These are phyloP conservation scores for Solanum hybrid DNA, from an alignment of 305 asterid genomes.

Conservation along the genomic window DNA sequence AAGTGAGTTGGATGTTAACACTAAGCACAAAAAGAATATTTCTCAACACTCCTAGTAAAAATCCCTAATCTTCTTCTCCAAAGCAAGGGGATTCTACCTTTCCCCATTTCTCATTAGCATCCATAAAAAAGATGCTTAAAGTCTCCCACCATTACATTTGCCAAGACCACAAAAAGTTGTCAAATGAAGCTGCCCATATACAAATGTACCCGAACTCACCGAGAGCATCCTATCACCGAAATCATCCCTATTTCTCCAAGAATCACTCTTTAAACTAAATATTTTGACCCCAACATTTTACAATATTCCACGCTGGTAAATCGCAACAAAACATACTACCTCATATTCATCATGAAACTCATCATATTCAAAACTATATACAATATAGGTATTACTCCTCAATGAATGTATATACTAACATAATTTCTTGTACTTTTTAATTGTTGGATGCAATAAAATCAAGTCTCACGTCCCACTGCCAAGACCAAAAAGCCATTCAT, in stretches of 20 bases:
- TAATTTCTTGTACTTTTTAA: neutral
- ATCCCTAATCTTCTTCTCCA: neutral
- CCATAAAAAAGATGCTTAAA: neutral
- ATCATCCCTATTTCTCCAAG: neutral
- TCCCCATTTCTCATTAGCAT: neutral
- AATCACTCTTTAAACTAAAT: no score
- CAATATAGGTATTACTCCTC: no score
- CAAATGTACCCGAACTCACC: neutral
- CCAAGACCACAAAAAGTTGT: neutral
- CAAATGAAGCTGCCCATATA: neutral
- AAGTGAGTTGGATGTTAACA: no score
- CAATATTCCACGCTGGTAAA: no score
- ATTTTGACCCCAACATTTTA: no score
- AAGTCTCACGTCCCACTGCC: neutral
- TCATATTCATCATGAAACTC: no score
- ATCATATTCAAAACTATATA: no score
- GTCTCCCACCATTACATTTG: neutral
- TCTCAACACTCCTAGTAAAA: no score
- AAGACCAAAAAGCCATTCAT: neutral
- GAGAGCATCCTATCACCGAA: neutral
- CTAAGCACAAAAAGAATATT: no score
- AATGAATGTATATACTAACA: no score
- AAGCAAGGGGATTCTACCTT: neutral
- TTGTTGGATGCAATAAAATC: neutral
- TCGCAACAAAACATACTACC: no score